phyloP scores from a whole-genome alignment of 257 asterid species.

The Henckelia pumila region DNA sequence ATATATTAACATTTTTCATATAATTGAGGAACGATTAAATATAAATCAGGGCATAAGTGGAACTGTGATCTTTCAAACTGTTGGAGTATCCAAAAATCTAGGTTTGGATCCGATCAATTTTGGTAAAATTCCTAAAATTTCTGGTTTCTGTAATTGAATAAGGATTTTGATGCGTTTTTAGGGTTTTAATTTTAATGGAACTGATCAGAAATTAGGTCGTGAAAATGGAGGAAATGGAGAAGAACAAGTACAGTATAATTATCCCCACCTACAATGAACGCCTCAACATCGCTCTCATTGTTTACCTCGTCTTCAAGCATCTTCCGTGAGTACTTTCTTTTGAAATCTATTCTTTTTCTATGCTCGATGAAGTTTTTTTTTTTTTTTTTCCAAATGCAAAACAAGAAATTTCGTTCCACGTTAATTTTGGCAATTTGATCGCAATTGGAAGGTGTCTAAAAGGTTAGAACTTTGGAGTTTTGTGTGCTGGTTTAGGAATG shows the following conservation, averaged over 20 bases:
- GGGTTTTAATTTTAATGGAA: conserved; percentile 27
- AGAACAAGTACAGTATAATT: conserved; percentile 82
- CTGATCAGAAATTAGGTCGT: conserved; percentile 24
- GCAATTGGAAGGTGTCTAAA: conserved; percentile 7
- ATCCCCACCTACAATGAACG: conserved; percentile 97
- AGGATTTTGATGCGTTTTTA: conserved; percentile 21
- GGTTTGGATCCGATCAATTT: conserved; percentile 17
- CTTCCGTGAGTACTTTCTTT: conserved; percentile 48
- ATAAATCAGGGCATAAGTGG: no score
- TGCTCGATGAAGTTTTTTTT: background rate
- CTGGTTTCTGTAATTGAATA: background rate
- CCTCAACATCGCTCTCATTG: conserved; percentile 85
- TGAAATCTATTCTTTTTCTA: background rate
- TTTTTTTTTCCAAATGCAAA: no score
- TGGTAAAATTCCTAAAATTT: conserved; percentile 1
- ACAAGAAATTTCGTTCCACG: background rate
- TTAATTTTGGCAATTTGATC: background rate
- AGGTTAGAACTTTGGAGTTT: background rate
- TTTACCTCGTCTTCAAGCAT: conserved; percentile 91
- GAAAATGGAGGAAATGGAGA: conserved; percentile 44
- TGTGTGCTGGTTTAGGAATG: background rate
- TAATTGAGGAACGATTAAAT: no score
- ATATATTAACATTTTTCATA: no score
- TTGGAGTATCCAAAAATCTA: no score
- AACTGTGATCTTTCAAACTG: no score